Base-by-base conservation (phyloP, 2,329 filamentous ascomycete species). In the Elsinoe batatas region DNA sequence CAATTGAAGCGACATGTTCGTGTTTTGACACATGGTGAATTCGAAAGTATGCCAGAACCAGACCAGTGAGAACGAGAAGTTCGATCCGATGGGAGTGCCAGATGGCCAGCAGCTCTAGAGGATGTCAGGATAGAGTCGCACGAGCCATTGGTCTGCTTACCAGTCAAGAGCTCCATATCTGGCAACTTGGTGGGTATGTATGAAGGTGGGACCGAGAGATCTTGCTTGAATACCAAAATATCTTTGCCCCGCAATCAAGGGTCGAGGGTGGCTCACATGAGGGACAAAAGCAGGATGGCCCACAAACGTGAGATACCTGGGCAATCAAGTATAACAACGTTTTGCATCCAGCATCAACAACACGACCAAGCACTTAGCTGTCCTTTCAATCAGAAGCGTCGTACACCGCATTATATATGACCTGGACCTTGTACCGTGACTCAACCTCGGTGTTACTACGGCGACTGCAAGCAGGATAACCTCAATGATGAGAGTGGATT, bases 1-100 rank as follows among this genome's bases (percentile, higher is more conserved):
- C 26, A 30, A 8, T 7, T 7, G 26, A 30, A 8, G 26, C 26
- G 26, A 30, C 7, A 30, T 30, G 4, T 30, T 30, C 26, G 26
- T 30, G 26, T 30, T 30, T 30, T 30, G 4, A 7, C 62, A 46
- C 8, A 58, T 55, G 37, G 37, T 33, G 20, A n/a, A 67, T 47
- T 42, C 65, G 65, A 40, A 64, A 57, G 36, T 62, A 33, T 10
- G 64, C 63, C 12, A 67, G 57, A 6, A 67, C 53, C 7, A 67
- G 51, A 30, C 63, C 65, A 13, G 63, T 63, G n/a, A 64, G 57
- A 13, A 69, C 56, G 1, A 69, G 58, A 11, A 67, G 5, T 40
- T 65, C 64, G 5, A 61, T 54, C 4, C 66, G 64, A 47, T 67
- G 63, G 1, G 58, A 35, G 50, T 67, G 66, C 65, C 66, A 69